Evolutionary conservation across 208 protist species (phyloP), one percentile per base, ranked within the genome.

Genomic region (Wallacemonas sp.): DNA sequence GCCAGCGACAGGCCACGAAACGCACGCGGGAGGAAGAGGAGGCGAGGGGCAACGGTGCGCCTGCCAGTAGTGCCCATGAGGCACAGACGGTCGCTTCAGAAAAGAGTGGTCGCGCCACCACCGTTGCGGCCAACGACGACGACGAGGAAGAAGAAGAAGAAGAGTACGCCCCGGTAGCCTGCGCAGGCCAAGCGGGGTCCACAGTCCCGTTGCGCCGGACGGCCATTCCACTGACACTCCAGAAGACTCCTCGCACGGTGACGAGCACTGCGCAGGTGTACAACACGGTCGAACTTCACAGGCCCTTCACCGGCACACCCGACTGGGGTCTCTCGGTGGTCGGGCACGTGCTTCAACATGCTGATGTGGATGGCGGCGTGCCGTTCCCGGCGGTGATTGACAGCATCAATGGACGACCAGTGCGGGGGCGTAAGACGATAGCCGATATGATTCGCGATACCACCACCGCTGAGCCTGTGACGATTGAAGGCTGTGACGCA

Each of bases 81-180:
- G n/a, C n/a, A n/a, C n/a, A n/a, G n/a, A n/a, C n/a, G n/a, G n/a
- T n/a, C n/a, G n/a, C n/a, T n/a, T n/a, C n/a, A n/a, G n/a, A n/a
- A n/a, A n/a, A n/a, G n/a, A n/a, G n/a, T n/a, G n/a, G n/a, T n/a
- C n/a, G 10, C 8, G 30, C 24, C 15, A 19, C 24, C 37, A 4
- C n/a, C 44, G n/a, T n/a, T 6, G 26, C 4, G 30, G n/a, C 9
- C 30, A 32, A 39, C 6, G 53, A 5, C n/a, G 50, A 65, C 0
- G 63, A 71, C 24, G 54, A 58, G 32, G 60, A 71, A 9, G 76
- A 81, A 10, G 67, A 76, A 15, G 73, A 83, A 15, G 74, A 81
- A 17, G 63, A 79, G 27, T 80, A 82, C 44, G 63, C n/a, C 39
- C 50, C 46, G 21, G 26, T 2, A 41, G 37, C 37, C 22, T 59